phyloP scores from a whole-genome alignment of 2,329 filamentous ascomycete genomes.

The Aspergillus sp. region DNA sequence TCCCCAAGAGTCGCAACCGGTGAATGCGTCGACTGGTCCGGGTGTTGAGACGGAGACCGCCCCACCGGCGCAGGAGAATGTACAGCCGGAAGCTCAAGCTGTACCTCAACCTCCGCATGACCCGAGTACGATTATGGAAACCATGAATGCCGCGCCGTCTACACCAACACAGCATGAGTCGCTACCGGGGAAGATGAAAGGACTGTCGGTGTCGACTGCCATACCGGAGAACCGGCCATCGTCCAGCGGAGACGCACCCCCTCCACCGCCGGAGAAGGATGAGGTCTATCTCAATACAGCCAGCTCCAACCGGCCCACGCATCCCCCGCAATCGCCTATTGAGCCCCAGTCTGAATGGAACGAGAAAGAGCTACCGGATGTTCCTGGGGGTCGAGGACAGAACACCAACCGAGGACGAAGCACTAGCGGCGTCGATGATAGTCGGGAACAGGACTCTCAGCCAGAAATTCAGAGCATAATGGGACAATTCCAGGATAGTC shows the following conservation, averaged over 20 bases:
- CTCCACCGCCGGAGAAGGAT: conserved; percentile 45
- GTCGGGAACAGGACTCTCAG: conserved; percentile 60
- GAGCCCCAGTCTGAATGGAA: conserved; percentile 27
- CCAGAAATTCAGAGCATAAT: conserved; percentile 96
- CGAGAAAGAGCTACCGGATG: conserved; percentile 34
- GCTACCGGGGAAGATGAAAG: conserved; percentile 23
- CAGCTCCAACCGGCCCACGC: conserved; percentile 29
- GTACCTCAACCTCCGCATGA: neutral
- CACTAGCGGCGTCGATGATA: conserved; percentile 47
- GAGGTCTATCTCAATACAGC: conserved; percentile 45
- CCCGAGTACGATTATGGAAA: conserved; percentile 1
- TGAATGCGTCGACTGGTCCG: conserved; percentile 11
- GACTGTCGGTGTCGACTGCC: conserved; percentile 23
- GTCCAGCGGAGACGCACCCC: conserved; percentile 25
- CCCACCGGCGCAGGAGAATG: conserved; percentile 10
- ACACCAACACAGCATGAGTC: conserved; percentile 12
- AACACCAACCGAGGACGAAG: conserved; percentile 39
- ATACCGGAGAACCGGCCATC: conserved; percentile 11
- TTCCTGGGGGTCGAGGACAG: conserved; percentile 21
- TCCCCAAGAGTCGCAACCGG: conserved; percentile 14
- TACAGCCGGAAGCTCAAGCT: conserved; percentile 1
- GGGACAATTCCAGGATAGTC: conserved; percentile 80
- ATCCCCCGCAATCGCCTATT: conserved; percentile 33
- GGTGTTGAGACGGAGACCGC: conserved; percentile 11
- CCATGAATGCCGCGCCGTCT: conserved; percentile 3